These are phyloP conservation scores for Xylaria sp. DNA, from an alignment of 2,329 filamentous ascomycete genomes.

Conservation along the genomic window DNA sequence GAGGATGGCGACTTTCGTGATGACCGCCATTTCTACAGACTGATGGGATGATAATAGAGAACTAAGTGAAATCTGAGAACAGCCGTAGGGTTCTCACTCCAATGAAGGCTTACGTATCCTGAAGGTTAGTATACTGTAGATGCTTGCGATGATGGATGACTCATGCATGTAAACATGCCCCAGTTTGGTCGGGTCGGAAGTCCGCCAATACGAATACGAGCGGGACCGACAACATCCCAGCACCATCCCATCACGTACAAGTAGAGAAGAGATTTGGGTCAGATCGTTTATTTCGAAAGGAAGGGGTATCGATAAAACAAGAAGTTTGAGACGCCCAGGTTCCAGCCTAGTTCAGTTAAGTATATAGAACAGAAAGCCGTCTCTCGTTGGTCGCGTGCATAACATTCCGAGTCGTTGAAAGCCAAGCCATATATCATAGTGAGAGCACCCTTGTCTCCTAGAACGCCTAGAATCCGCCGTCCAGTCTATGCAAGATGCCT, in stretches of 20 bases:
- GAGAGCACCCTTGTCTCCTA: conserved; percentile 1
- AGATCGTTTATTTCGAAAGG: conserved; percentile 29
- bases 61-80: background rate
- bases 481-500: conserved; percentile 27
- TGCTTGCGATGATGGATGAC: conserved; percentile 2
- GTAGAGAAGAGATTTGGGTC: conserved; percentile 8
- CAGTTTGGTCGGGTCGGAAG: conserved; percentile 29
- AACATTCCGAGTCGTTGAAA: conserved; percentile 22
- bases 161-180: conserved; percentile 3
- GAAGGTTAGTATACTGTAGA: background rate
- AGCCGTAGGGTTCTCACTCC: background rate
- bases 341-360: conserved; percentile 16
- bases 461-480: conserved; percentile 16
- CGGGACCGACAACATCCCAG: conserved; percentile 3
- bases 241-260: conserved; percentile 22
- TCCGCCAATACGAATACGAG: conserved; percentile 10
- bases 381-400: conserved; percentile 22
- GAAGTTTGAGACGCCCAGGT: conserved; percentile 13
- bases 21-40: conserved; percentile 34
- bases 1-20: conserved; percentile 45
- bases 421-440: conserved; percentile 16
- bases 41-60: background rate
- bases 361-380: conserved; percentile 23
- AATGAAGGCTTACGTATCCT: conserved; percentile 4
- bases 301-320: conserved; percentile 38